Conservation (phyloP, 768 basidiomycete genomes). For the Mycena polygramma region DNA sequence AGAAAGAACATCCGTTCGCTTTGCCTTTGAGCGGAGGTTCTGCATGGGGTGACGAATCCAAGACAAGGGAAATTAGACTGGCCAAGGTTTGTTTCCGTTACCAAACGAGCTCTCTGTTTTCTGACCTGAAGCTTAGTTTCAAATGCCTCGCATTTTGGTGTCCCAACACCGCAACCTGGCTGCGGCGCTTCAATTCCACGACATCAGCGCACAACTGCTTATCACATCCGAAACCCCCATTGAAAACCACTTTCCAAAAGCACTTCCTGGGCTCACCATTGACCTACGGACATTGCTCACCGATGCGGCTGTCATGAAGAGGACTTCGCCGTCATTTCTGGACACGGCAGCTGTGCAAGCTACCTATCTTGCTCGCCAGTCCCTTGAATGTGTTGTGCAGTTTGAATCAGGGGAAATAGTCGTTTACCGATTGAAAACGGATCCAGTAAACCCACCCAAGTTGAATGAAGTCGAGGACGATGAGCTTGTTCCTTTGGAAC, state of each 20-base stretch:
- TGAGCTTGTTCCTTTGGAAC: conserved; percentile 67
- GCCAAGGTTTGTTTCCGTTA: conserved; percentile 62
- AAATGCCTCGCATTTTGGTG: conserved; percentile 73
- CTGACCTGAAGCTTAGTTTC: conserved; percentile 55
- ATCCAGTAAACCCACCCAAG: conserved; percentile 33
- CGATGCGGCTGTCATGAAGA: conserved; percentile 54
- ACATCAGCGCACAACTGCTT: conserved; percentile 79
- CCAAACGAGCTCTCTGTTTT: background rate
- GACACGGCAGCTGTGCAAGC: conserved; percentile 55
- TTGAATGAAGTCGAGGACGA: conserved; percentile 51
- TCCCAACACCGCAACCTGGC: conserved; percentile 74
- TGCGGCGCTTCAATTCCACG: conserved; percentile 71
- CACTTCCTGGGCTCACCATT: conserved; percentile 72
- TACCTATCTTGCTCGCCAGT: conserved; percentile 65
- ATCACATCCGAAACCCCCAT: conserved; percentile 62
- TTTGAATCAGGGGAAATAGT: conserved; percentile 70
- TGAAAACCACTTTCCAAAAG: conserved; percentile 73
- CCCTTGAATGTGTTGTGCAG: conserved; percentile 69
- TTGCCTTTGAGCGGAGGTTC: conserved; percentile 65
- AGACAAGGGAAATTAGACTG: conserved; percentile 63
- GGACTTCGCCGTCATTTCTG: conserved; percentile 42
- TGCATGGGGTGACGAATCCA: conserved; percentile 68
- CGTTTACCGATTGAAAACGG: conserved; percentile 57
- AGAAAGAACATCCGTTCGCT: conserved; percentile 34
- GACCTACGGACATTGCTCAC: conserved; percentile 65